Evolutionary conservation across 176 grass and related monocot species (phyloP), one percentile per base, ranked within the genome.

Genomic region (Alloteropsis semialata): DNA sequence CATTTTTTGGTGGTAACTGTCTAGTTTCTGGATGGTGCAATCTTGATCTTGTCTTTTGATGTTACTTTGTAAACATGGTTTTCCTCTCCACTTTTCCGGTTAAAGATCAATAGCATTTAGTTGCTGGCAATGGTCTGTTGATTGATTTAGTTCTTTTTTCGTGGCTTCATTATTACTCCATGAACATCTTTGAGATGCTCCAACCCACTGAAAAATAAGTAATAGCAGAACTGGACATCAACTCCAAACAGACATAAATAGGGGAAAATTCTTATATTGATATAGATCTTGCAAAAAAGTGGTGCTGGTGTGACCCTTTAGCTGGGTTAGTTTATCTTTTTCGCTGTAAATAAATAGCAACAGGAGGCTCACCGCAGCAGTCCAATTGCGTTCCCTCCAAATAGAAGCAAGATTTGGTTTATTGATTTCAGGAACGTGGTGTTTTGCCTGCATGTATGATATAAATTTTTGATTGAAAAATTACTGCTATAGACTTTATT

Each of bases 401-500:
- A 37, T 38, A n/a, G 17, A 73, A 51, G 42, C 59, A 65, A 65
- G 8, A 30, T 61, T 72, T 36, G 0, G 42, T 73, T 17, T 34
- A 19, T 37, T 50, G 41, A 10, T n/a, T n/a, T n/a, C n/a, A n/a
- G n/a, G n/a, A n/a, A n/a, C n/a, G n/a, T 45, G 3, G 17, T 56
- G 10, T 46, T 82, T 81, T 56, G n/a, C 12, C 24, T 58, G 15
- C 77, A 70, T 76, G 36, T 72, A 28, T n/a, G n/a, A n/a, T n/a
- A n/a, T n/a, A n/a, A n/a, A n/a, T n/a, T n/a, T n/a, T n/a, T n/a
- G n/a, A n/a, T n/a, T n/a, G n/a, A n/a, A n/a, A n/a, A n/a, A n/a
- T n/a, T n/a, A n/a, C n/a, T n/a, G n/a, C n/a, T n/a, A n/a, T n/a
- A n/a, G n/a, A n/a, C n/a, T n/a, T n/a, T n/a, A n/a, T n/a, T n/a